Evolutionary conservation across 108 stramenopile genomes (phyloP).

Genomic region (Aurantiochytrium sp.): DNA sequence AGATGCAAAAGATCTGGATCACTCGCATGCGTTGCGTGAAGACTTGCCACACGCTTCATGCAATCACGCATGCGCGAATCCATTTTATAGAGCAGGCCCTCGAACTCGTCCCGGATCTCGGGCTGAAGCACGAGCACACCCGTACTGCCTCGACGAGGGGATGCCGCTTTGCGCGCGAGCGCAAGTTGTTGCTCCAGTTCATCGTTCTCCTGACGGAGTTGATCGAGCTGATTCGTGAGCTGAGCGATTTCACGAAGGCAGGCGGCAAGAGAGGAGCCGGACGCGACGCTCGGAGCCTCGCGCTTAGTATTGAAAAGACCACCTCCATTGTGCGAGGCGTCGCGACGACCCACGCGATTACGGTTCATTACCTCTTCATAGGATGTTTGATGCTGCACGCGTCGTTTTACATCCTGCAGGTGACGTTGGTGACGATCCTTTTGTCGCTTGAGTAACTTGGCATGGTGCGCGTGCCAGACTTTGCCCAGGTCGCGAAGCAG

Average conservation of each 20-base stretch:
- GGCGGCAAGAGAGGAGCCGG: background rate
- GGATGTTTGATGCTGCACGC: background rate
- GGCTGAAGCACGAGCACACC: background rate
- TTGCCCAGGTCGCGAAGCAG: background rate
- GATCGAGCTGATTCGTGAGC: background rate
- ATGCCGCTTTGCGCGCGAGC: background rate
- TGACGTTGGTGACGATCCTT: background rate
- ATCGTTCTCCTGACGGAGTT: background rate
- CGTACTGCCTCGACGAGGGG: background rate
- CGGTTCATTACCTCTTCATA: background rate
- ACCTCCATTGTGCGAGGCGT: background rate
- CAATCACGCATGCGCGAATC: background rate
- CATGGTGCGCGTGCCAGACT: background rate
- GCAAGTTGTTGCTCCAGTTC: background rate
- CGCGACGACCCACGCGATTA: background rate
- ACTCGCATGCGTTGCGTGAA: background rate
- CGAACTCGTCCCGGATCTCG: background rate
- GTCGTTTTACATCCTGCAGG: background rate
- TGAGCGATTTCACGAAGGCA: background rate
- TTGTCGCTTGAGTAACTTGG: background rate
- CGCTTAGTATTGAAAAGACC: background rate
- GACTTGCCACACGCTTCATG: slow-evolving; percentile 1
- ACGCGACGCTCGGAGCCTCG: background rate
- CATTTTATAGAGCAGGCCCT: background rate
- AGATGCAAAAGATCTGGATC: background rate